Evolutionary conservation across 768 basidiomycete species (phyloP), one percentile per base, ranked within the genome.

Genomic region (Hypsizygus marmoreus): DNA sequence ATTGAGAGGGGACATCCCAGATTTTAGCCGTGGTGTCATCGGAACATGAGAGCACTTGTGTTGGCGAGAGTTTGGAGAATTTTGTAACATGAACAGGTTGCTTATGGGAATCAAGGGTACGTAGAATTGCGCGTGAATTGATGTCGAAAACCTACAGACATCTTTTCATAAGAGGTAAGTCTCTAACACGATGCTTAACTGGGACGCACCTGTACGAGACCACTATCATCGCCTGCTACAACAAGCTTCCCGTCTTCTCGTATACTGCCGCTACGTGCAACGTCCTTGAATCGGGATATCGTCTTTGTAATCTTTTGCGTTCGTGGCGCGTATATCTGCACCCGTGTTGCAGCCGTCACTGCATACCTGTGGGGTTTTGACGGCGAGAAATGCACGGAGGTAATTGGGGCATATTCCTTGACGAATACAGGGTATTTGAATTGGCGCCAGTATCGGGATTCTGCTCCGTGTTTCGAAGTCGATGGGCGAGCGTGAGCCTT

Each of bases 291-390:
- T 29, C 97, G 77, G 22, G 95, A 88, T 45, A 99, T 92, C 2
- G 91, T 95, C 76, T 98, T 98, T 12, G 86, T 90, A 43, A 97
- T 83, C 67, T 94, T 95, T 68, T 97, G 95, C 3, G 95, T 98
- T 42, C 92, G 85, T 11, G 95, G 93, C 2, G 93, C 91, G 68
- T 97, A 97, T 61, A 98, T 88, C 67, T 98, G 91, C 1, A 99
- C 84, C 53, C 95, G 77, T 1, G 94, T 89, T 0, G 92, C 93
- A 2, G 94, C 90, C 20, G 95, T 97, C 45, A 98, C 94, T 19
- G 94, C 95, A 74, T 95, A 97, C 60, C 88, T 76, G 64, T 99
- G 93, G 4, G 95, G 95, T 65, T 82, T 85, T 20, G 88, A 72
- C 1, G 82, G 82, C 1, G 91, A 83, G 67, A 98, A 98, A 63